phyloP scores from a whole-genome alignment of 2,329 filamentous ascomycete species.

The Scedosporium aurantiacum region DNA sequence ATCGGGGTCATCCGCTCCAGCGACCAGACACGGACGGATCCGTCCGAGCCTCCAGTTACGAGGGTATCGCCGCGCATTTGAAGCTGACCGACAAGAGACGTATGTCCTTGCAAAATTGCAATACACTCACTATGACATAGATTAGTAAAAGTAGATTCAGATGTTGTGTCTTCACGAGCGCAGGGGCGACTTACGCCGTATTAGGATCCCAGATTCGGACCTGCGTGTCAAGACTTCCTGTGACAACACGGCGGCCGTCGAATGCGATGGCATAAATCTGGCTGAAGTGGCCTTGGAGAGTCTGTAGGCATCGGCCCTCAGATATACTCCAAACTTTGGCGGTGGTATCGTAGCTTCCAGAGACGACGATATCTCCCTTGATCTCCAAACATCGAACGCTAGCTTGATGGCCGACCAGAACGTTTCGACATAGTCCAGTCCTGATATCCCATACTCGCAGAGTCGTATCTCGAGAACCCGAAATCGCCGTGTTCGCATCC shows the following conservation, averaged over 20 bases:
- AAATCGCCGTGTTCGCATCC: conserved; percentile 86
- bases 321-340: conserved; percentile 97
- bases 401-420: conserved; percentile 88
- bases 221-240: conserved; percentile 90
- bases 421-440: conserved; percentile 78
- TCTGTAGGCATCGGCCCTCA: conserved; percentile 83
- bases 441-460: conserved; percentile 90
- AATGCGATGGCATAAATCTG: conserved; percentile 99
- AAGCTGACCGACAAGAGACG: conserved; percentile 88
- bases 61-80: conserved; percentile 93
- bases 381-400: conserved; percentile 93
- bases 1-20: conserved; percentile 83
- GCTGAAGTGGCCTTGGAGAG: conserved; percentile 87
- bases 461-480: conserved; percentile 89
- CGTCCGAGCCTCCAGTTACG: conserved; percentile 92
- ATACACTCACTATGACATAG: conserved; percentile 53
- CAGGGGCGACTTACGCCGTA: conserved; percentile 53
- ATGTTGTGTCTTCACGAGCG: background rate
- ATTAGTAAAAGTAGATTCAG: conserved; percentile 17
- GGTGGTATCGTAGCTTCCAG: conserved; percentile 93
- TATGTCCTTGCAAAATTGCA: conserved; percentile 91
- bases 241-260: conserved; percentile 85
- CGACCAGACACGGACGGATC: conserved; percentile 93
- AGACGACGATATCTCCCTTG: conserved; percentile 93
- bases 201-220: conserved; percentile 93